Base-by-base conservation (phyloP, 225 moss, liverwort and hornwort genomes). In the Pseudoscleropodium purum region DNA sequence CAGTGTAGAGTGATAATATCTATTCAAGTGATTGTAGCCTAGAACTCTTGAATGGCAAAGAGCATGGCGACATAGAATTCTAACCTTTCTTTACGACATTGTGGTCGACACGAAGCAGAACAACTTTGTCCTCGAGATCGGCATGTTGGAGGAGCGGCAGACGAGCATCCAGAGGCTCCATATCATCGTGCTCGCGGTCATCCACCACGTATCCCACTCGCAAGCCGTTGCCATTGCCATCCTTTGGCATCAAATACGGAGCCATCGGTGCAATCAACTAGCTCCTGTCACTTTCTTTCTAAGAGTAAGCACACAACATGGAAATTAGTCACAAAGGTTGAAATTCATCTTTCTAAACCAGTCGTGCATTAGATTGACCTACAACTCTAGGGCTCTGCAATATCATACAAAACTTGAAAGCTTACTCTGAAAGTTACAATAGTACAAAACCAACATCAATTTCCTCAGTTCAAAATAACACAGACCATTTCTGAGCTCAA, bases 11-110 rank as follows among this genome's bases (percentile, higher is more conserved):
- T 33, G 80, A 73, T 60, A 34, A 54, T 33, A 73, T 52, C 5
- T 39, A 70, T 72, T 85, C 45, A 70, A 30, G 84, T 26, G 61
- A 49, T 79, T 76, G 61, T 70, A 70, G 60, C 13, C 64, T 86
- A 74, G 33, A 66, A 37, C 43, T 79, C 79, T 54, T 29, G 49
- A 75, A 76, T 62, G 67, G 60, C 85, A 75, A 81, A 74, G 69
- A 84, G 39, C 84, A 69, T 25, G 86, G 66, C 21, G 45, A 84
- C 79, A 59, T 16, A 66, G 61, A 69, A 54, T 63, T 69, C 87
- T 70, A 52, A 96, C 96, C 96, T 94, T 95, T 98, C 77, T 96
- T 96, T 72, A 98, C 96, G 66, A 96, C 96, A 75, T 98, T 98
- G 89, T 96, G 96, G 89, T 98, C 96, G 24, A 98, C 97, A 67